A percentile compares a stretch with the other conserved stretches of the same genome.
phyloP scores from a whole-genome alignment of 164 flowering plant genomes.

The Stephania yunnanensis region DNA sequence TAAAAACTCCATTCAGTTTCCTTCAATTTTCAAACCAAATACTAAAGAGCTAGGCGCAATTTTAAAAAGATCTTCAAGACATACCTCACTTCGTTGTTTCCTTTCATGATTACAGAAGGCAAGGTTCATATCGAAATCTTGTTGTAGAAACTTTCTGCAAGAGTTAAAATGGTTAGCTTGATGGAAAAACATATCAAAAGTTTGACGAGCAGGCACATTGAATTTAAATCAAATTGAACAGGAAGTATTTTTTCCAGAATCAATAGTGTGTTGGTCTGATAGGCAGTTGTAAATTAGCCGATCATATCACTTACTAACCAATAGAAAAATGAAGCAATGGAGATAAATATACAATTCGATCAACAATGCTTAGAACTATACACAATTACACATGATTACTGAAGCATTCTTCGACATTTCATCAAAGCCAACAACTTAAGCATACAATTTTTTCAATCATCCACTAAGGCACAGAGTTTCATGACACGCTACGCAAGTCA shows the following conservation, averaged over 20 bases:
- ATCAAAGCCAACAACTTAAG: no score
- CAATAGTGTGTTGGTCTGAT: no score
- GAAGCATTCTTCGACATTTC: no score
- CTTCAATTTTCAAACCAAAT: not conserved
- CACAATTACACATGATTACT: no score
- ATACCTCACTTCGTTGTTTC: constrained; percentile 84
- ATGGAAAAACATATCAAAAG: not conserved
- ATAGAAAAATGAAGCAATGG: no score
- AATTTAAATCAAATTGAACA: no score
- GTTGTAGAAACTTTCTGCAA: constrained; percentile 80
- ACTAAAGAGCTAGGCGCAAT: not conserved
- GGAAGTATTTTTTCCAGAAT: no score
- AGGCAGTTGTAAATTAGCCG: no score
- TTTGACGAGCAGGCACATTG: not conserved
- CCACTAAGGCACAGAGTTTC: not conserved
- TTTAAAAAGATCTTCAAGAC: not conserved
- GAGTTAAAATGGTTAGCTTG: not conserved
- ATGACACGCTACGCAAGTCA: not conserved
- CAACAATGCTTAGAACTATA: no score
- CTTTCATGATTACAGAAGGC: constrained; percentile 78
- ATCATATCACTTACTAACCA: no score
- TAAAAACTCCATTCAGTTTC: not conserved
- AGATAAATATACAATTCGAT: no score
- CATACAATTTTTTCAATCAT: no score
- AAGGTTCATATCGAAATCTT: constrained; percentile 83